A percentile compares a stretch with the other conserved stretches of the same genome.
Evolutionary conservation across 2,329 filamentous ascomycete species (phyloP).

Genomic region (Pezicula neosporulosa): DNA sequence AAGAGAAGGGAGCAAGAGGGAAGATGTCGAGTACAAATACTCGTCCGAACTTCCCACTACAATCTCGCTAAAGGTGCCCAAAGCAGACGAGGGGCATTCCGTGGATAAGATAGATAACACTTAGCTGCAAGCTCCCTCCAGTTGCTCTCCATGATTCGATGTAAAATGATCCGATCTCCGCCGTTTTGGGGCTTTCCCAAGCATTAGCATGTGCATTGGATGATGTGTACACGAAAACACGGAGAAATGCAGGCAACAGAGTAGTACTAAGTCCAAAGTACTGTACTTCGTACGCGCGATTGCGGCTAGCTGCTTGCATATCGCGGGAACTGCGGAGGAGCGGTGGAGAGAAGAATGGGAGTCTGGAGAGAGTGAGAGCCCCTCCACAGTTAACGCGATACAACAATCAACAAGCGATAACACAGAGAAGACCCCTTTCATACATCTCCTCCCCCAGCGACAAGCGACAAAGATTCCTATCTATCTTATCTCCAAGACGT

Average conservation of each 20-base stretch:
- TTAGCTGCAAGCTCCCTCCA: background rate
- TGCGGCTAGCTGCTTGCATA: background rate
- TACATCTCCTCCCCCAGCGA: no score
- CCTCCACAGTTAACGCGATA: no score
- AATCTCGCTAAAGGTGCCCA: background rate
- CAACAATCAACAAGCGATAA: no score
- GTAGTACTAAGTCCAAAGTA: background rate
- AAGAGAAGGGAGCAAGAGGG: slow-evolving; percentile 3
- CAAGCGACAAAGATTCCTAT: no score
- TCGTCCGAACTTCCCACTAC: background rate
- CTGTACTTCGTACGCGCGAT: background rate
- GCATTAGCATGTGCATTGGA: background rate
- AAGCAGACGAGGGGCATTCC: background rate
- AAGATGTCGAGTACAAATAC: background rate
- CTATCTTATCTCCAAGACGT: no score
- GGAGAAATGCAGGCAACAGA: no score
- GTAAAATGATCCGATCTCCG: background rate
- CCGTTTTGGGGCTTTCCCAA: background rate
- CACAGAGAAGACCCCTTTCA: no score
- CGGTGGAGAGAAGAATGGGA: background rate
- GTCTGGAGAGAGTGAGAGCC: no score
- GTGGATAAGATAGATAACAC: background rate
- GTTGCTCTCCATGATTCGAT: background rate
- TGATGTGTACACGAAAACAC: no score
- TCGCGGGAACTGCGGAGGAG: background rate